A percentile compares a stretch with the other conserved stretches of the same genome.
These are phyloP conservation scores for Neoboletus brunneissimus DNA, from an alignment of 768 basidiomycete genomes.

Conservation along the genomic window DNA sequence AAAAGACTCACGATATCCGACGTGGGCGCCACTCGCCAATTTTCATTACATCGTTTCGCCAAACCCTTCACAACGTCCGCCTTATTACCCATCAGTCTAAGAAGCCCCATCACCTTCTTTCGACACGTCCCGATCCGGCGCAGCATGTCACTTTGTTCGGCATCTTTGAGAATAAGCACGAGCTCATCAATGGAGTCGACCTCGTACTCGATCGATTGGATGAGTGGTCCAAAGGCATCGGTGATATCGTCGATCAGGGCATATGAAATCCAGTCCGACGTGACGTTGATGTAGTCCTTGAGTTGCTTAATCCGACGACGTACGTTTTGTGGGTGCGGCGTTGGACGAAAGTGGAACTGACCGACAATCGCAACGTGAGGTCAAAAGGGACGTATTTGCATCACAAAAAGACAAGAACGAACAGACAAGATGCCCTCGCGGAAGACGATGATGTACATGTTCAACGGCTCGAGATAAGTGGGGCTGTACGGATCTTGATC, in stretches of 20 bases:
- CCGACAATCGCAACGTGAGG: neutral
- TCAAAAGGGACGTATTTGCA: neutral
- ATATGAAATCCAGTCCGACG: conserved; percentile 99
- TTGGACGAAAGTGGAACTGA: conserved; percentile 96
- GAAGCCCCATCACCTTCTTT: conserved; percentile 98
- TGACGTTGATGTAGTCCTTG: conserved; percentile 98
- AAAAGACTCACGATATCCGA: conserved; percentile 78
- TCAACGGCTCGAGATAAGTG: conserved; percentile 94
- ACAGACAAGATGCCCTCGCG: conserved; percentile 95
- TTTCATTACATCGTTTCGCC: conserved; percentile 97
- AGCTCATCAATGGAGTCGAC: conserved; percentile 99
- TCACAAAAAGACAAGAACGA: conserved; percentile 28
- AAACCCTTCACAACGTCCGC: conserved; percentile 99
- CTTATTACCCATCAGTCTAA: conserved; percentile 98
- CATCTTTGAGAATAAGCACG: conserved; percentile 83
- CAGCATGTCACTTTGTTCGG: conserved; percentile 91
- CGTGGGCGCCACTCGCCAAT: conserved; percentile 97
- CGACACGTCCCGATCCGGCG: conserved; percentile 94
- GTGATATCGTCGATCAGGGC: conserved; percentile 99
- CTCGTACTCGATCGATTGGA: conserved; percentile 98
- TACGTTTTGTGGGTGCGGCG: conserved; percentile 97
- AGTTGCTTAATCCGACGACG: conserved; percentile 97
- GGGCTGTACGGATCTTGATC: conserved; percentile 98
- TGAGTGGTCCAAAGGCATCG: conserved; percentile 97
- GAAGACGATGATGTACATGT: conserved; percentile 99